Evolutionary conservation across 2,329 filamentous ascomycete species (phyloP).

Genomic region (Bipolaris oryzae): DNA sequence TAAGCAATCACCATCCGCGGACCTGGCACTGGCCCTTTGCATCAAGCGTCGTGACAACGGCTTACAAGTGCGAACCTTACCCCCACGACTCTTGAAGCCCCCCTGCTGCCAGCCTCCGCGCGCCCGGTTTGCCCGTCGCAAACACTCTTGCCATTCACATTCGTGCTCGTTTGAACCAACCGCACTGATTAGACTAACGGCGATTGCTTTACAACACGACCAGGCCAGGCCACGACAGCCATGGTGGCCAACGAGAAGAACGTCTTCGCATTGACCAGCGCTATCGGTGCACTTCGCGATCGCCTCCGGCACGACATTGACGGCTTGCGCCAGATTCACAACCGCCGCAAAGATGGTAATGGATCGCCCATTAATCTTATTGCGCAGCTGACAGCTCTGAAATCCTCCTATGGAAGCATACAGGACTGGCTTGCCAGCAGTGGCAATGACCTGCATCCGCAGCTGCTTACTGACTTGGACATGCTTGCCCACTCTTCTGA

Average conservation of each 20-base stretch:
- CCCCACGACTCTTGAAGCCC: conserved; percentile 2
- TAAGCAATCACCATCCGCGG: conserved; percentile 8
- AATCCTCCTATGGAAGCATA: conserved; percentile 43
- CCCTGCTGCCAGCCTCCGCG: conserved; percentile 7
- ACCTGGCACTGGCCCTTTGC: conserved; percentile 5
- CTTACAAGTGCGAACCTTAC: conserved; percentile 20
- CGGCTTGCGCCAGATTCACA: conserved; percentile 43
- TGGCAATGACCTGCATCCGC: conserved; percentile 43
- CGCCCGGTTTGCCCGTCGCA: conserved; percentile 7
- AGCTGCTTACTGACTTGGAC: conserved; percentile 43
- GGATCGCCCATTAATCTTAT: conserved; percentile 45
- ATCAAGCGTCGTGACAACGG: conserved; percentile 8
- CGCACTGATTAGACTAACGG: conserved; percentile 8
- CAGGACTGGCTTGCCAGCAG: conserved; percentile 45
- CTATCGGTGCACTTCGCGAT: conserved; percentile 38
- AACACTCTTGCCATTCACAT: conserved; percentile 2
- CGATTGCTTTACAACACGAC: conserved; percentile 20
- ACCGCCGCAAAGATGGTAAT: conserved; percentile 41
- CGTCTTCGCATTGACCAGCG: conserved; percentile 36
- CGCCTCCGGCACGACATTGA: conserved; percentile 42
- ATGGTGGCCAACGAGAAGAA: conserved; percentile 36
- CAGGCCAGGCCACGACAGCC: conserved; percentile 24
- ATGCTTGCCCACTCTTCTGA: conserved; percentile 42
- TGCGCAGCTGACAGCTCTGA: conserved; percentile 43
- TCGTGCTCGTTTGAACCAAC: conserved; percentile 8